phyloP scores from a whole-genome alignment of 2,329 filamentous ascomycete species.

The Aspergillus arachidicola region DNA sequence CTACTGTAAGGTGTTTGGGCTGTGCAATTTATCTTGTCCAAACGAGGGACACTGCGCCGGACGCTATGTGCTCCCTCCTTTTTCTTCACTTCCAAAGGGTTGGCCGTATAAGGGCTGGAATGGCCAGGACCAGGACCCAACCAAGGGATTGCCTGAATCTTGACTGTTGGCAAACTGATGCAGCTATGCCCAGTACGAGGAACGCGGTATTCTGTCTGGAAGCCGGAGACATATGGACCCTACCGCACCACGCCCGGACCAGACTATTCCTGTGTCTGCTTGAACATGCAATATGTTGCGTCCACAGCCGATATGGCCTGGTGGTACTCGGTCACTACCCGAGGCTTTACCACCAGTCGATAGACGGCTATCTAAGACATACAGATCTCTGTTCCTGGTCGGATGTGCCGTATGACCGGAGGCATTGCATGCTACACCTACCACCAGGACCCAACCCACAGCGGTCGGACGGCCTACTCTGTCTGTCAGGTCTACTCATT shows the following conservation, averaged over 20 bases:
- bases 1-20: slow-evolving; percentile 68
- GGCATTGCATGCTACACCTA: background rate
- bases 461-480: background rate
- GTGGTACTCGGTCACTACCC: background rate
- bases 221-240: background rate
- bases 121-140: slow-evolving; percentile 39
- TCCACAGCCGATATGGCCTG: background rate
- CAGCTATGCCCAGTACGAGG: background rate
- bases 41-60: slow-evolving; percentile 53
- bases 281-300: background rate
- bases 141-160: slow-evolving; percentile 32
- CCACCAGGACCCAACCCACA: background rate
- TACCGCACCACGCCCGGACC: background rate
- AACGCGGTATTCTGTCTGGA: background rate
- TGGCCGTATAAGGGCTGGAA: slow-evolving; percentile 64
- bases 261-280: background rate
- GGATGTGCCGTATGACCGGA: background rate
- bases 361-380: background rate
- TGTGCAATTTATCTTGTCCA: slow-evolving; percentile 54
- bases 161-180: background rate
- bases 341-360: background rate
- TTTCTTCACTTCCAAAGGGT: slow-evolving; percentile 59
- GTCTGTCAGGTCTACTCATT: background rate
- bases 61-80: slow-evolving; percentile 63
- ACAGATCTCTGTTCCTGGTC: background rate